phyloP scores from a whole-genome alignment of 306 rosid genomes.

The Pyrus pyrifolia region DNA sequence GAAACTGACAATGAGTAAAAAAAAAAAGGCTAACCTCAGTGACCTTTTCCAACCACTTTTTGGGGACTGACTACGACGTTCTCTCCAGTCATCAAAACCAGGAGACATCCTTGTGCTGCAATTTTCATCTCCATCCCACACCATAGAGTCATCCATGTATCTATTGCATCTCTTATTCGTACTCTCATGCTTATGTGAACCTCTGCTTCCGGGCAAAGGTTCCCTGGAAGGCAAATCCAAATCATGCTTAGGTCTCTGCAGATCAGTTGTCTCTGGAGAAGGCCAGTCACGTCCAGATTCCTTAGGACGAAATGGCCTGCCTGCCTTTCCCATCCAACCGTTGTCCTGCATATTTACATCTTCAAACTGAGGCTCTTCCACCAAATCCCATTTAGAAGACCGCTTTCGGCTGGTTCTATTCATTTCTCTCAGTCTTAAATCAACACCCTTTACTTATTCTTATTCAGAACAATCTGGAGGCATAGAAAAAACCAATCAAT shows the following conservation, averaged over 20 bases:
- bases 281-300: constrained; percentile 47
- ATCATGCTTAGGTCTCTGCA: constrained; percentile 41
- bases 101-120: constrained; percentile 63
- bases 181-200: constrained; percentile 46
- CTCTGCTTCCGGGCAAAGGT: constrained; percentile 56
- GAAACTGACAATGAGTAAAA: neutral
- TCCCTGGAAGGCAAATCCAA: constrained; percentile 43
- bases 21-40: constrained; percentile 40
- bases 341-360: constrained; percentile 27
- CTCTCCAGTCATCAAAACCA: constrained; percentile 65
- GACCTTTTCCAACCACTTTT: constrained; percentile 62
- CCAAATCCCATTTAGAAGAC: constrained; percentile 71
- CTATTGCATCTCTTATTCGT: constrained; percentile 42
- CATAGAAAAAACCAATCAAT: constrained; percentile 13
- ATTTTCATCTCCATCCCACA: constrained; percentile 59
- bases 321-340: constrained; percentile 30
- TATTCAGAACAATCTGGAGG: constrained; percentile 34
- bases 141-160: constrained; percentile 37
- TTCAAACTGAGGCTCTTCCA: constrained; percentile 52
- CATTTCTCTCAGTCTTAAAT: constrained; percentile 38
- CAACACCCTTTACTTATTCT: constrained; percentile 24
- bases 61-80: constrained; percentile 58
- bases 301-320: constrained; percentile 23
- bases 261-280: constrained; percentile 52
- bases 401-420: constrained; percentile 72